Conservation (phyloP, 176 grass and related monocot genomes). For the Oryza coarctata region DNA sequence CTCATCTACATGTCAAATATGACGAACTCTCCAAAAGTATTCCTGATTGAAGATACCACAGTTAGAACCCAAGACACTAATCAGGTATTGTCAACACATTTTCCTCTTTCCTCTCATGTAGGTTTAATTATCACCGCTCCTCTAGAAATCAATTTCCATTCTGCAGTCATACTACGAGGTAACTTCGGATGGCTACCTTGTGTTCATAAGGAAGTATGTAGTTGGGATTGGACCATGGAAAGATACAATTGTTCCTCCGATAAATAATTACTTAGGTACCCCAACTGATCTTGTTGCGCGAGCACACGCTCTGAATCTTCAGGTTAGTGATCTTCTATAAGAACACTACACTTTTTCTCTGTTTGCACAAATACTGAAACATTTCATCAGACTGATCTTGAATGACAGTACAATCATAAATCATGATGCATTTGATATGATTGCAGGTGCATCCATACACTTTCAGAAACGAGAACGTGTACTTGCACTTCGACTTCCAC, state of each 20-base stretch:
- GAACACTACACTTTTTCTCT: background rate
- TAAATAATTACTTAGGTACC: constrained; percentile 43
- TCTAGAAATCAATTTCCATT: constrained; percentile 1
- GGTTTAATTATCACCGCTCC: background rate
- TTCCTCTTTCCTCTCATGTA: background rate
- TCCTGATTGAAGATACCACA: constrained; percentile 59
- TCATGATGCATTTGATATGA: background rate
- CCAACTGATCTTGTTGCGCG: constrained; percentile 65
- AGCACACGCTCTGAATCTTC: constrained; percentile 73
- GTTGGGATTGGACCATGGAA: constrained; percentile 89
- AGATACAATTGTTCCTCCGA: constrained; percentile 69
- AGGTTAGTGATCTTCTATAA: constrained; percentile 39
- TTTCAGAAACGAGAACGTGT: constrained; percentile 60
- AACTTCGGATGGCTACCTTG: constrained; percentile 62
- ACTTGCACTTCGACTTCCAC: constrained; percentile 68
- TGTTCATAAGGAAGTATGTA: constrained; percentile 66
- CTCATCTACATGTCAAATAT: constrained; percentile 67
- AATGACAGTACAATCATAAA: background rate
- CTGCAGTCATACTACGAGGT: constrained; percentile 71
- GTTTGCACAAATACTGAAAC: background rate
- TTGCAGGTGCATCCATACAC: constrained; percentile 77
- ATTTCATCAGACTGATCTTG: background rate
- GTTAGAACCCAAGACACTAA: constrained; percentile 74
- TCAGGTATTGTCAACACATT: constrained; percentile 44
- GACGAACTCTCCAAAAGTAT: constrained; percentile 70